phyloP scores from a whole-genome alignment of 768 basidiomycete genomes.

The Hericium alpestre region DNA sequence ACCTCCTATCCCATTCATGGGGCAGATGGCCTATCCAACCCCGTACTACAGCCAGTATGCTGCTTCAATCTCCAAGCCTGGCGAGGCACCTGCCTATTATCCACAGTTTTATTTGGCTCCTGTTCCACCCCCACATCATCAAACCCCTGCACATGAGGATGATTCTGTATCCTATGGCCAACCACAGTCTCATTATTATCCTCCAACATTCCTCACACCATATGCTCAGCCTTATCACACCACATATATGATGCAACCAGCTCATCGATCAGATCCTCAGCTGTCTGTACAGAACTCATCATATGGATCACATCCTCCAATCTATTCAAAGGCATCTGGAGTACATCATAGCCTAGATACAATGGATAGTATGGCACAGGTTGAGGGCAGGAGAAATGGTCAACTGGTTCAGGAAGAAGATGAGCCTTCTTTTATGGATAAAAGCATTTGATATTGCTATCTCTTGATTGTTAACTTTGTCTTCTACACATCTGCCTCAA shows the following conservation, averaged over 20 bases:
- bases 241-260: constrained; percentile 33
- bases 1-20: constrained; percentile 44
- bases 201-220: constrained; percentile 37
- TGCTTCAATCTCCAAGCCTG: constrained; percentile 36
- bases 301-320: constrained; percentile 29
- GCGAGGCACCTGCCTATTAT: constrained; percentile 40
- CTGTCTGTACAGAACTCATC: constrained; percentile 19
- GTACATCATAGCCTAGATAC: too few relatives aligned
- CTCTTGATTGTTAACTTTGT: too few relatives aligned
- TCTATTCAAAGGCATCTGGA: constrained; percentile 28
- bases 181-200: constrained; percentile 33
- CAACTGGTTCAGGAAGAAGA: too few relatives aligned
- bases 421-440: too few relatives aligned
- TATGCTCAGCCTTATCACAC: constrained; percentile 34
- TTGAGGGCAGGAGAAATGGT: too few relatives aligned
- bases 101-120: constrained; percentile 37
- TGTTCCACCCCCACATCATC: constrained; percentile 24
- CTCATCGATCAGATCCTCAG: constrained; percentile 23
- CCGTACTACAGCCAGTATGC: constrained; percentile 49
- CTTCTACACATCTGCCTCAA: too few relatives aligned
- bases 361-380: too few relatives aligned
- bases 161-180: constrained; percentile 21
- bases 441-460: too few relatives aligned
- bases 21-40: constrained; percentile 40
- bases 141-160: constrained; percentile 27